Evolutionary conservation across 768 basidiomycete species (phyloP).

Genomic region (Cystofilobasidium bisporidii): DNA sequence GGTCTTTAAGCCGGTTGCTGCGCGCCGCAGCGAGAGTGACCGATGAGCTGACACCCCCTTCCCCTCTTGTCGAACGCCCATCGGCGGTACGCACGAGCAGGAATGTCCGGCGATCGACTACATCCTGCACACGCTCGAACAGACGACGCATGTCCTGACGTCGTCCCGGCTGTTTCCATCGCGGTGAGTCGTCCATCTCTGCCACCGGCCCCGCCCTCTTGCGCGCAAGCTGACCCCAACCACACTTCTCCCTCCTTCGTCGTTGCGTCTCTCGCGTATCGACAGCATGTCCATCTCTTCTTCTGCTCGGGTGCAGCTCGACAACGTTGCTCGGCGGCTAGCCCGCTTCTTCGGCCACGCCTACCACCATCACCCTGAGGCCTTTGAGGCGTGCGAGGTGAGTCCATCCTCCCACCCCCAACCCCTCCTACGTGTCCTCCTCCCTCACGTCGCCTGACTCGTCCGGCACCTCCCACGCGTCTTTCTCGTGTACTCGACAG

Average conservation of each 20-base stretch:
- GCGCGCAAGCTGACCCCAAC: slow-evolving; percentile 14
- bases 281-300: slow-evolving; percentile 67
- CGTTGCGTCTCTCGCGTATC: not conserved
- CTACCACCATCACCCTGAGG: slow-evolving; percentile 87
- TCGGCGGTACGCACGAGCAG: slow-evolving; percentile 38
- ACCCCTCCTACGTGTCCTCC: not conserved
- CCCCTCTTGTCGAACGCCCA: too few relatives aligned
- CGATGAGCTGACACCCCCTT: not conserved
- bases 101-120: slow-evolving; percentile 98
- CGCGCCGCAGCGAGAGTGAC: too few relatives aligned
- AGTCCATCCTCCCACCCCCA: not conserved
- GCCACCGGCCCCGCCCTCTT: slow-evolving; percentile 20
- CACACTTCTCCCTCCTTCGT: too few relatives aligned
- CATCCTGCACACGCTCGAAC: slow-evolving; percentile 70
- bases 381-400: slow-evolving; percentile 72
- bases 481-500: slow-evolving; percentile 30
- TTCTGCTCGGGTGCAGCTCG: slow-evolving; percentile 76
- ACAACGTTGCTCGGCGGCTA: slow-evolving; percentile 77
- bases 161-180: slow-evolving; percentile 87
- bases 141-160: slow-evolving; percentile 81
- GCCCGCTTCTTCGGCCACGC: slow-evolving; percentile 94
- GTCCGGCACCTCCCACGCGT: too few relatives aligned
- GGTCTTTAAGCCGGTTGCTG: too few relatives aligned
- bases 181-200: slow-evolving; percentile 47
- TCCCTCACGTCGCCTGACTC: not conserved